phyloP scores from a whole-genome alignment of 768 basidiomycete genomes.

The Ramaria sp. region DNA sequence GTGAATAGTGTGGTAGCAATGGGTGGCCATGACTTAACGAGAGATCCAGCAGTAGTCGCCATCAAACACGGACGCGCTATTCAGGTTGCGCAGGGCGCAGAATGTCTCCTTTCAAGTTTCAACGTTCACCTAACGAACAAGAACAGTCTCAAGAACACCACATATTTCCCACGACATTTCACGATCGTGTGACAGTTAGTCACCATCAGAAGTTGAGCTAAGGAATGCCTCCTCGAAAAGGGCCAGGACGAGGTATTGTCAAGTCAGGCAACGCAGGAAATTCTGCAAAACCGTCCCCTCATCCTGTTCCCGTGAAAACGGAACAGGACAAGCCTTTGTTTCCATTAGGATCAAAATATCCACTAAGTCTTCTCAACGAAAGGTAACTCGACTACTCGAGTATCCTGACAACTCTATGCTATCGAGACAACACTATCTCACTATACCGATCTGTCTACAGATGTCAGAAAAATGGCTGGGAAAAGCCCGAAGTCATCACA shows the following conservation, averaged over 20 bases:
- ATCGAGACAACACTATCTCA: background rate
- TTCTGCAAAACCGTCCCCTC: slow-evolving; percentile 44
- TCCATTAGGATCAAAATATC: slow-evolving; percentile 78
- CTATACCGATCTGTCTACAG: slow-evolving; percentile 23
- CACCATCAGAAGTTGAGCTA: no score
- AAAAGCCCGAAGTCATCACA: slow-evolving; percentile 69
- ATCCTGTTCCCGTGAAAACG: slow-evolving; percentile 16
- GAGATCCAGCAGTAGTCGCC: no score
- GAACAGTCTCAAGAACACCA: no score
- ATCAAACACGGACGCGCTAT: no score
- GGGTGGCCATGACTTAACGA: no score
- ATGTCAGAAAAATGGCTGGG: slow-evolving; percentile 87
- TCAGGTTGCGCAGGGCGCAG: no score
- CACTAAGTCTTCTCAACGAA: slow-evolving; percentile 70
- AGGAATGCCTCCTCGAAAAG: slow-evolving; percentile 58
- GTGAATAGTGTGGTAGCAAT: no score
- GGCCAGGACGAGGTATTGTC: slow-evolving; percentile 43
- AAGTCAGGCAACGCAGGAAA: slow-evolving; percentile 89
- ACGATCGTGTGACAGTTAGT: no score
- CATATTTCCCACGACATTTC: no score
- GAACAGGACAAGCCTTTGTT: slow-evolving; percentile 51
- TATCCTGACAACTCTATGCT: no score
- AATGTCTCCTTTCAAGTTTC: no score
- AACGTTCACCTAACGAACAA: no score
- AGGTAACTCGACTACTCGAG: slow-evolving; percentile 35